Conservation (phyloP, 805 yeast genomes). For the Clavispora carvajalis region DNA sequence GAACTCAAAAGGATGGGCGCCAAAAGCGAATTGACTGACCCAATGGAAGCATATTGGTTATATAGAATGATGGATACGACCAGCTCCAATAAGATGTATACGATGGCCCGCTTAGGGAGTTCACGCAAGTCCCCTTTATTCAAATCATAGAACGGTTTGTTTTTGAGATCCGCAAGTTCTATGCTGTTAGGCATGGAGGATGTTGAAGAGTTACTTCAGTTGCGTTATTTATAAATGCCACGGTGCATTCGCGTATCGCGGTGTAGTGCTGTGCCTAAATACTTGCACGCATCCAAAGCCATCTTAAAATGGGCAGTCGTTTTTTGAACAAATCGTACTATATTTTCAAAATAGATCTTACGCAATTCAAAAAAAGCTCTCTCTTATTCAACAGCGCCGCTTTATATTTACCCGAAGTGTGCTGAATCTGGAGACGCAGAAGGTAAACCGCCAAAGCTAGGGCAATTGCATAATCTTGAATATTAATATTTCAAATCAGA, state of each 20-base stretch:
- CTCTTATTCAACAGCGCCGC: too few species aligned
- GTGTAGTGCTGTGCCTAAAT: background rate
- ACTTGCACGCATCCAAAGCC: too few species aligned
- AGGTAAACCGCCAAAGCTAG: too few species aligned
- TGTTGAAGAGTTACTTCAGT: background rate
- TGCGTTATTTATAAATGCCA: background rate
- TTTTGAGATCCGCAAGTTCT: slow-evolving; percentile 14
- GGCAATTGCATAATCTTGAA: too few species aligned
- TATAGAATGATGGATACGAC: slow-evolving; percentile 23
- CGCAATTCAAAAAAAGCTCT: too few species aligned
- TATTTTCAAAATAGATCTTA: too few species aligned
- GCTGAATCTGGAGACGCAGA: too few species aligned
- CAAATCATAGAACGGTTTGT: slow-evolving; percentile 13
- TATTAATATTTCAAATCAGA: too few species aligned
- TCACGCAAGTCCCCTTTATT: slow-evolving; percentile 6
- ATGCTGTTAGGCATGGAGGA: slow-evolving; percentile 10
- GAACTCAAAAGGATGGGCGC: slow-evolving; percentile 38
- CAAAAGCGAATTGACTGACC: slow-evolving; percentile 19
- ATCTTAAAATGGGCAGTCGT: too few species aligned
- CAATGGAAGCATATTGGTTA: slow-evolving; percentile 23
- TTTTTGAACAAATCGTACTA: too few species aligned
- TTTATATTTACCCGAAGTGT: too few species aligned
- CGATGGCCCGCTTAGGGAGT: slow-evolving; percentile 4
- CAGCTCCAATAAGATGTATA: slow-evolving; percentile 23
- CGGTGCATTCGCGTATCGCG: background rate